Evolutionary conservation across 768 basidiomycete species (phyloP), one percentile per base, ranked within the genome.

Genomic region (Rhizopogon salebrosus): DNA sequence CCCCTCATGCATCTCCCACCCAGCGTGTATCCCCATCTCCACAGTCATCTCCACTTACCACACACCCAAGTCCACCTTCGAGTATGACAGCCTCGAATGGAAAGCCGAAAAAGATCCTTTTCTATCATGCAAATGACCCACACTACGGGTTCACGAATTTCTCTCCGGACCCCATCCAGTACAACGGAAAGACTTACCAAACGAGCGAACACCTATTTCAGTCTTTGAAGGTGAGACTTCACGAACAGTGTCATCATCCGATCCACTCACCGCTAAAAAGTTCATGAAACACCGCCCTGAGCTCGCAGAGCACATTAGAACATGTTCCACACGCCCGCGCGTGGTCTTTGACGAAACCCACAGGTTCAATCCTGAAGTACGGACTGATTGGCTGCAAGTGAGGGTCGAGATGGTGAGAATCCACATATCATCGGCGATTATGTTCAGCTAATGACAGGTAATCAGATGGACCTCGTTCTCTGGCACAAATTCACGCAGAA

Each of bases 201-300:
- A 78, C 78, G 9, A 73, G 73, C 42, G 77, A 77, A 55, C 78
- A 78, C 56, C 57, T 79, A 37, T 78, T 75, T 46, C 75, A 78
- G 51, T 70, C 77, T 22, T 65, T 76, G 59, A 77, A 72, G 68
- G 70, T 70, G 41, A 64, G 66, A 13, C 13, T 45, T 45, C 14
- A 6, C 18, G 13, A 45, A 20, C 27, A 14, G 18, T 18, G n/a
- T 20, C 11, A 4, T 29, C 16, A 20, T 31, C 7, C 13, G 20
- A 31, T 9, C 31, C 4, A 34, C 36, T 37, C 36, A 37, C 43
- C 8, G 16, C 31, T 34, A 22, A 6, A 11, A 8, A 70, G 67
- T 69, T 69, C 35, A 61, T 69, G 57, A 65, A 69, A 58, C 69
- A 58, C 16, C 67, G 67, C 26, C 67, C 67, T 35, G 67, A 71